A percentile compares a stretch with the other conserved stretches of the same genome.
Conservation (phyloP, 495 filamentous ascomycete species). For the Aspergillus saccharolyticus region DNA sequence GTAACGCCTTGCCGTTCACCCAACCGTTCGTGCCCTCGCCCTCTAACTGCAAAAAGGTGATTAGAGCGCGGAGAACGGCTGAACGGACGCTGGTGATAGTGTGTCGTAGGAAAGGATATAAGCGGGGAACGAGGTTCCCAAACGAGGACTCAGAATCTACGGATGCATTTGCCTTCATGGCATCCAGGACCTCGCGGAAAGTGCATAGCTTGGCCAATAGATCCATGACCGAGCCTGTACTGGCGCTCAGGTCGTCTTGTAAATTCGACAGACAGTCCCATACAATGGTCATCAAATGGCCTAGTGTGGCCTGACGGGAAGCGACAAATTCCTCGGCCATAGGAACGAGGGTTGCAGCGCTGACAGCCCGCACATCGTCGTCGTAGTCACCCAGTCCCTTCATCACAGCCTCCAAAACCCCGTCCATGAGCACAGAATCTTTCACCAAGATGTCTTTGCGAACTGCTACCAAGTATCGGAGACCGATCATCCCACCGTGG, state of each 20-base stretch:
- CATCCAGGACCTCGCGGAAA: slow-evolving; percentile 85
- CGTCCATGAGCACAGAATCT: slow-evolving; percentile 81
- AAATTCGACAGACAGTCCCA: slow-evolving; percentile 96
- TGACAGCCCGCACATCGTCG: slow-evolving; percentile 94
- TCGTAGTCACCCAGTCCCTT: slow-evolving; percentile 85
- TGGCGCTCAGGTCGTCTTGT: slow-evolving; percentile 93
- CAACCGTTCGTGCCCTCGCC: slow-evolving; percentile 80
- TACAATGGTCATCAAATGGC: slow-evolving; percentile 82
- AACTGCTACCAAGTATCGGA: slow-evolving; percentile 90
- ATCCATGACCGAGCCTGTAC: slow-evolving; percentile 97
- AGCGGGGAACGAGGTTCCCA: slow-evolving; percentile 80
- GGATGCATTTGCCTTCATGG: slow-evolving; percentile 87
- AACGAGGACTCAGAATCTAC: slow-evolving; percentile 82
- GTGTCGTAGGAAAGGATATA: slow-evolving; percentile 94
- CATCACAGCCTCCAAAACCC: slow-evolving; percentile 87
- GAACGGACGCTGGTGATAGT: slow-evolving; percentile 94
- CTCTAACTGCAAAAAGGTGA: slow-evolving; percentile 85
- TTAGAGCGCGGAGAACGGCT: slow-evolving; percentile 84
- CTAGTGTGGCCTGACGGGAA: slow-evolving; percentile 69
- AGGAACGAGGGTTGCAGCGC: slow-evolving; percentile 91
- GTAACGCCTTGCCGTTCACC: slow-evolving; percentile 83
- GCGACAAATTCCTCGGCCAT: slow-evolving; percentile 91
- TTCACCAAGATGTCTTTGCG: slow-evolving; percentile 84
- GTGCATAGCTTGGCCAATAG: slow-evolving; percentile 91
- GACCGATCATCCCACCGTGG: slow-evolving; percentile 95